Percentiles rank a stretch among this genome's conserved stretches.
Conservation (phyloP, 441 rosid species). For the Populus hybrid region DNA sequence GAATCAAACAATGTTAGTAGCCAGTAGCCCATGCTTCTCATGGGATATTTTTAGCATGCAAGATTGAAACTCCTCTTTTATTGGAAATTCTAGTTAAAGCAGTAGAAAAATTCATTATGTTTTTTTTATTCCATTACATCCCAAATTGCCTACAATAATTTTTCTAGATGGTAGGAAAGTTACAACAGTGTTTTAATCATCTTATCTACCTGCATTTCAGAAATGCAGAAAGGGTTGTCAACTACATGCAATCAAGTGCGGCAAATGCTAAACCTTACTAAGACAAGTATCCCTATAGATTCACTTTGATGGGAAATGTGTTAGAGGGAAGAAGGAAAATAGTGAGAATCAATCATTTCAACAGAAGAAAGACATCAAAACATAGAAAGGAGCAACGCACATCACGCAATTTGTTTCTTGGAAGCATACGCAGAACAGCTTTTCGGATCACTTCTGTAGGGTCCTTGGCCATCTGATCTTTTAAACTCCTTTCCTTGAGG, state of each 20-base stretch:
- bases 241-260: neutral
- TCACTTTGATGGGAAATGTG: neutral
- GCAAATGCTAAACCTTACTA: neutral
- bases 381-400: conserved; percentile 36
- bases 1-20: neutral
- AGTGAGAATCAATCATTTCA: neutral
- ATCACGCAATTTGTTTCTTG: conserved; percentile 92
- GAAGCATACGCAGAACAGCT: conserved; percentile 97
- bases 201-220: neutral
- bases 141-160: neutral
- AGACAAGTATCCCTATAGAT: neutral
- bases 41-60: too few relatives aligned
- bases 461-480: conserved; percentile 91
- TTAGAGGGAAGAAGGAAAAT: neutral
- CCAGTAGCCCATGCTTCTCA: neutral
- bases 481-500: conserved; percentile 90
- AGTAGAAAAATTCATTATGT: neutral
- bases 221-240: neutral
- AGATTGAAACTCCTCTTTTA: neutral
- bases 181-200: neutral
- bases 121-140: neutral
- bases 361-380: neutral
- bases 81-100: too few relatives aligned
- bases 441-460: conserved; percentile 98
- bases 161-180: neutral